Conservation (phyloP, 202 grass and related monocot genomes). For the Panicum virgatum region DNA sequence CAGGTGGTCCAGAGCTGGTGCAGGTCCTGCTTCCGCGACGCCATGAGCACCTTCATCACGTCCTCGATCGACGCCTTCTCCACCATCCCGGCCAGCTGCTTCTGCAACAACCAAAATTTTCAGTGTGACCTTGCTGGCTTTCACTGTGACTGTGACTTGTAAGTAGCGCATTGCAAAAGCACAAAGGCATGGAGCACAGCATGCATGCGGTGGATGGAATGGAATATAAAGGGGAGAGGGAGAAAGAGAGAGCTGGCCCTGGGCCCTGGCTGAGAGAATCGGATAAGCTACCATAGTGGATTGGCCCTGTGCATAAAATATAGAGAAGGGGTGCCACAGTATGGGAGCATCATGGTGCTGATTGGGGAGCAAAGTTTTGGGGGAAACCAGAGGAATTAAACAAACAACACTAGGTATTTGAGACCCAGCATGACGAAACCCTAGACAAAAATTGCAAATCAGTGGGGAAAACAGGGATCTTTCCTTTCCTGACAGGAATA, state of each 20-base stretch:
- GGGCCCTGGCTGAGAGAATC: not conserved
- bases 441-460: constrained; percentile 48
- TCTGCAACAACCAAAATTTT: constrained; percentile 52
- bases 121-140: not conserved
- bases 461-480: not conserved
- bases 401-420: not conserved
- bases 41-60: constrained; percentile 96
- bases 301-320: constrained; percentile 89
- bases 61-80: constrained; percentile 99
- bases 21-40: constrained; percentile 88
- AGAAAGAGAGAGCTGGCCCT: not conserved
- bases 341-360: constrained; percentile 53
- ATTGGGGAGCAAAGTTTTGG: constrained; percentile 32
- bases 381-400: not conserved
- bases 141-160: not conserved
- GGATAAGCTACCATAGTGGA: constrained; percentile 42
- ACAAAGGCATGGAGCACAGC: constrained; percentile 38
- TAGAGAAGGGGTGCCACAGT: constrained; percentile 61
- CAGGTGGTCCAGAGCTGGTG: constrained; percentile 92
- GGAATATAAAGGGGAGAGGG: constrained; percentile 45
- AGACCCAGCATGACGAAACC: constrained; percentile 37
- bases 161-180: constrained; percentile 36
- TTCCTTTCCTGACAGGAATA: not conserved
- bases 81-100: constrained; percentile 86
- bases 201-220: constrained; percentile 8